phyloP scores from a whole-genome alignment of 192 early-diverging fungal species.

The Coemansia umbellata region DNA sequence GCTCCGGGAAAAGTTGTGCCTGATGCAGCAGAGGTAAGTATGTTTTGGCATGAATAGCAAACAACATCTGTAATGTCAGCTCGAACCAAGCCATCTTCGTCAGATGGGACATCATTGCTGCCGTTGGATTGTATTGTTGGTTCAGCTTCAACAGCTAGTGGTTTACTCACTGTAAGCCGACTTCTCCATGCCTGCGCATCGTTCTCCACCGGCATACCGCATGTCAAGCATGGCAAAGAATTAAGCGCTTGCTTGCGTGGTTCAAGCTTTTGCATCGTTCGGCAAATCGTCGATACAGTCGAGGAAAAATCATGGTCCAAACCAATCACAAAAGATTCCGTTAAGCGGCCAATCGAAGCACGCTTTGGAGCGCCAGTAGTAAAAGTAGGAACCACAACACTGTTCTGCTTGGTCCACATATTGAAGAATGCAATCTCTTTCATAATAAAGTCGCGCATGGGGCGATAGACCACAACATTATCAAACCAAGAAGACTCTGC shows the following conservation, averaged over 20 bases:
- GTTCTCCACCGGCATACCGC: conserved; percentile 60
- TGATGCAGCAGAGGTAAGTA: conserved; percentile 22
- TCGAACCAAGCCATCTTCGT: background rate
- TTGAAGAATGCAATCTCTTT: conserved; percentile 80
- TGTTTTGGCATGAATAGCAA: conserved; percentile 41
- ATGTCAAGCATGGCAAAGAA: conserved; percentile 47
- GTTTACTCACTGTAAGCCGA: conserved; percentile 25
- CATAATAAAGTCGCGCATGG: conserved; percentile 72
- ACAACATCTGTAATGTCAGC: conserved; percentile 18
- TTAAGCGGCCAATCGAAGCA: conserved; percentile 41
- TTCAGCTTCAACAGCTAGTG: background rate
- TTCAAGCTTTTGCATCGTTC: conserved; percentile 75
- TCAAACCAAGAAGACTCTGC: conserved; percentile 55
- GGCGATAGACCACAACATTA: conserved; percentile 60
- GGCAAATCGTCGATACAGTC: conserved; percentile 76
- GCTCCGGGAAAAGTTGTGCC: conserved; percentile 20
- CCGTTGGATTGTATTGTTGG: background rate
- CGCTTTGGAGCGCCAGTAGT: conserved; percentile 56
- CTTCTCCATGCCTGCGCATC: conserved; percentile 29
- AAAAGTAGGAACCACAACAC: conserved; percentile 46
- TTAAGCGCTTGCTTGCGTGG: conserved; percentile 47
- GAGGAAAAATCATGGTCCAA: conserved; percentile 81
- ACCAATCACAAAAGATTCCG: conserved; percentile 65
- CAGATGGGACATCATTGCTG: no score
- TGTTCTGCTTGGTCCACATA: conserved; percentile 40